A percentile compares a stretch with the other conserved stretches of the same genome.
Conservation (phyloP, 2,329 filamentous ascomycete species). For the Xylaria hypoxylon region DNA sequence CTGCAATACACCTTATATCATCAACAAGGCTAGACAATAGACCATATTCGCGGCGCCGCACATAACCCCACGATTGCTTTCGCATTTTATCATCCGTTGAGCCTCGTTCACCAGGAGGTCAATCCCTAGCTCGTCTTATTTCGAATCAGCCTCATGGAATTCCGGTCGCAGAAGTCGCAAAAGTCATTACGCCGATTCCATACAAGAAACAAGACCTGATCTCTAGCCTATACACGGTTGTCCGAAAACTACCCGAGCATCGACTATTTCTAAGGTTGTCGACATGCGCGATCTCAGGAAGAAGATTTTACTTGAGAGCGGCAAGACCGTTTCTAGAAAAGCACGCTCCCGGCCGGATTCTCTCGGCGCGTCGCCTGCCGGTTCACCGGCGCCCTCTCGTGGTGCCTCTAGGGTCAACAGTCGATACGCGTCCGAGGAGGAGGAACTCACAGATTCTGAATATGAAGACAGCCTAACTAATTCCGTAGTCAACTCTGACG, state of each 20-base stretch:
- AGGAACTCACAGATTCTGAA: constrained; percentile 67
- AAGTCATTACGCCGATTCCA: constrained; percentile 43
- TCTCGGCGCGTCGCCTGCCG: constrained; percentile 67
- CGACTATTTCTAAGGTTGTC: constrained; percentile 15
- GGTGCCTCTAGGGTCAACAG: constrained; percentile 70
- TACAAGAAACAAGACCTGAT: constrained; percentile 49
- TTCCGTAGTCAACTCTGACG: constrained; percentile 70
- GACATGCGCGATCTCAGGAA: constrained; percentile 73
- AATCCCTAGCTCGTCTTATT: constrained; percentile 2
- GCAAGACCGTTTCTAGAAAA: constrained; percentile 79
- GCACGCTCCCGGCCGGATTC: constrained; percentile 68
- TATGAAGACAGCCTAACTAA: constrained; percentile 61
- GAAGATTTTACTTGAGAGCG: constrained; percentile 75
- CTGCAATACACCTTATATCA: constrained; percentile 11
- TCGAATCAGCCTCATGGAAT: constrained; percentile 49
- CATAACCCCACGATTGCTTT: neutral
- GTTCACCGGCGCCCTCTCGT: constrained; percentile 68
- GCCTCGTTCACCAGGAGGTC: constrained; percentile 4
- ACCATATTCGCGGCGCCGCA: constrained; percentile 5
- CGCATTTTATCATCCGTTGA: neutral
- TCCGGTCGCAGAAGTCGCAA: constrained; percentile 40
- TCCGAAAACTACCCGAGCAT: constrained; percentile 10
- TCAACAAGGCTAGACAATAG: constrained; percentile 6
- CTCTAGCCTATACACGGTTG: neutral
- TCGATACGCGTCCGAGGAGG: constrained; percentile 73